Conservation (phyloP, 805 yeast species). For the Citeromyces nyonsensis region DNA sequence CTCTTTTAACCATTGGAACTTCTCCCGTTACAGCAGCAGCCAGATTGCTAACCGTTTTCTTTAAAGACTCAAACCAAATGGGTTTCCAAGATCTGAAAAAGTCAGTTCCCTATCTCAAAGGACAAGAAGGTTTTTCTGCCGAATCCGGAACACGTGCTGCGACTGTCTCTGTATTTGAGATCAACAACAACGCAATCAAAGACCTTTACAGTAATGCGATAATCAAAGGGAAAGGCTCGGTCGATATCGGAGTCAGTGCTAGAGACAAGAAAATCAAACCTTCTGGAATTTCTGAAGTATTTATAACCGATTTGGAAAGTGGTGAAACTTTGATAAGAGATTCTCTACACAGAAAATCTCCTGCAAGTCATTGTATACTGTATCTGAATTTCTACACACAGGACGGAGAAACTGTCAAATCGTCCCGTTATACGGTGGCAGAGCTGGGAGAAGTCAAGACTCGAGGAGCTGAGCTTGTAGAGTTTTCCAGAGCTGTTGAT, state of each 20-base stretch:
- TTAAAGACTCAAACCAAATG: too few species aligned
- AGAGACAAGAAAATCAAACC: conserved; percentile 28
- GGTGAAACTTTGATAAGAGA: conserved; percentile 20
- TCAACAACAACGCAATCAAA: conserved; percentile 28
- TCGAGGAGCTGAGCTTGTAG: conserved; percentile 27
- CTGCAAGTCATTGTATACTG: conserved; percentile 24
- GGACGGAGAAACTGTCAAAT: conserved; percentile 19
- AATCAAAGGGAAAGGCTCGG: conserved; percentile 11
- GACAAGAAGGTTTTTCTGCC: background rate
- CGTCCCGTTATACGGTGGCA: conserved; percentile 5
- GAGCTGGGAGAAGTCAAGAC: conserved; percentile 8
- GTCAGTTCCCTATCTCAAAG: too few species aligned
- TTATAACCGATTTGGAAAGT: conserved; percentile 18
- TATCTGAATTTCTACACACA: conserved; percentile 40
- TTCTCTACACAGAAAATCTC: conserved; percentile 21
- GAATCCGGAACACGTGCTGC: conserved; percentile 14
- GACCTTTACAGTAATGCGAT: conserved; percentile 18
- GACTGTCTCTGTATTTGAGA: conserved; percentile 35
- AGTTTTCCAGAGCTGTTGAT: conserved; percentile 31
- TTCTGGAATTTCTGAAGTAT: conserved; percentile 20
- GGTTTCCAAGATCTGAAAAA: too few species aligned
- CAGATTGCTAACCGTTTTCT: too few species aligned
- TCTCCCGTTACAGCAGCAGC: too few species aligned
- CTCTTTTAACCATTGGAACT: too few species aligned
- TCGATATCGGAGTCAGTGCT: conserved; percentile 25